Base-by-base conservation (phyloP, 345 rosid genomes). In the Brassica carinata region DNA sequence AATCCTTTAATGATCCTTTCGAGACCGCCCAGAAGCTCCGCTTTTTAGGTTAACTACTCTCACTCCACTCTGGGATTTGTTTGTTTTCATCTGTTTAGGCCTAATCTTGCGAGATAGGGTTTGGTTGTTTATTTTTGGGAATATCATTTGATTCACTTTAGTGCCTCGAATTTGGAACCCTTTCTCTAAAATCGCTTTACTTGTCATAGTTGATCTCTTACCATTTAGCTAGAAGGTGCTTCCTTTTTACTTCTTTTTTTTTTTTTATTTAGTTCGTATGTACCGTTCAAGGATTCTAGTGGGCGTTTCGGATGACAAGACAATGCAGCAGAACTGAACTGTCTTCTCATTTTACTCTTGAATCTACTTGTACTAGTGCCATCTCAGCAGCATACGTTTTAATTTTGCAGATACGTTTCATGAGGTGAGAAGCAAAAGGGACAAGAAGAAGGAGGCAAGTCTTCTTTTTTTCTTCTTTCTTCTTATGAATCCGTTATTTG, bases 21-120 rank as follows among this genome's bases (percentile, higher is more conserved):
- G 98, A 90, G 82, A 89, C 96, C 70, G 83, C 89, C 9, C 94
- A 95, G 61, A 95, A 87, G 84, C 91, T 95, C 84, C 89, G 90
- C 67, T 85, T 68, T 84, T 74, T 90, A 84, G 99, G 99, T 95
- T 14, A 9, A 80, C 31, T 19, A 2, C 43, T 87, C 78, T 1
- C 58, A 2, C 36, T 13, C 4, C 6, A 7, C 34, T 71, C n/a
- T n/a, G 19, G 1, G 55, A 59, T 69, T 73, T n/a, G 7, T 0
- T 53, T 1, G 57, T 33, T 31, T 55, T 34, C 31, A 6, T 71
- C 59, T 19, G 59, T 78, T 72, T 55, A 5, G 40, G 10, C n/a
- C 8, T 36, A 36, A 7, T 53, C 8, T 36, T 43, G 51, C 51
- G 5, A 51, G 5, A 51, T 78, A 78, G 68, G 77, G 64, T 66